phyloP scores from a whole-genome alignment of 129 eudicot species.

The Scalesia atractyloides region DNA sequence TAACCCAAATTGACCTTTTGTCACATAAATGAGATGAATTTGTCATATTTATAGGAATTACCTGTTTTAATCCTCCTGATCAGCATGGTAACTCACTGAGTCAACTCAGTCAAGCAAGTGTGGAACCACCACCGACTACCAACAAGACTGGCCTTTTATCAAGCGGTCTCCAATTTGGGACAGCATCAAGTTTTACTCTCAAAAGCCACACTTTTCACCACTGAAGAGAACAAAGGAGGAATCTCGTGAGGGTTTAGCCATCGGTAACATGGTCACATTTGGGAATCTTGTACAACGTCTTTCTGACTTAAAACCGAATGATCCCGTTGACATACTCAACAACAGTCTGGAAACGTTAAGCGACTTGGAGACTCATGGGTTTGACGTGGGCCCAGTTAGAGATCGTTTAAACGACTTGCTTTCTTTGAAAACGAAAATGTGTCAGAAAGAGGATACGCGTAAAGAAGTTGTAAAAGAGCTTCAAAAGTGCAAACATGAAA shows the following conservation, averaged over 20 bases:
- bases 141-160: slow-evolving; percentile 33
- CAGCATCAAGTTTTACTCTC: slow-evolving; percentile 28
- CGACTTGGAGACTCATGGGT: slow-evolving; percentile 50
- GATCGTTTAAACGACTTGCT: slow-evolving; percentile 27
- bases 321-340: slow-evolving; percentile 23
- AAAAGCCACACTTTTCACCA: slow-evolving; percentile 43
- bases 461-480: slow-evolving; percentile 23
- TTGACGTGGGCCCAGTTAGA: slow-evolving; percentile 33
- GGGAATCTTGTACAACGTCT: slow-evolving; percentile 27
- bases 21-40: too few species aligned
- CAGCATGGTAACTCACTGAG: too few species aligned
- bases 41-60: too few species aligned
- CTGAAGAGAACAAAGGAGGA: slow-evolving; percentile 21
- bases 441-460: slow-evolving; percentile 10
- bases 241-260: slow-evolving; percentile 48
- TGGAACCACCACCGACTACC: too few species aligned
- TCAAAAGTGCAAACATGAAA: slow-evolving; percentile 20
- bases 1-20: too few species aligned
- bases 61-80: too few species aligned
- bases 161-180: slow-evolving; percentile 47
- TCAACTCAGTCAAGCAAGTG: too few species aligned
- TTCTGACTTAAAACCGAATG: slow-evolving; percentile 25
- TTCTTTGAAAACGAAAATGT: slow-evolving; percentile 8
- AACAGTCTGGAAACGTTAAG: slow-evolving; percentile 28
- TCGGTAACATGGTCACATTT: slow-evolving; percentile 39